Percentiles rank a stretch among this genome's conserved stretches.
phyloP scores from a whole-genome alignment of 225 moss, liverwort and hornwort genomes.

The Ulota crispa region DNA sequence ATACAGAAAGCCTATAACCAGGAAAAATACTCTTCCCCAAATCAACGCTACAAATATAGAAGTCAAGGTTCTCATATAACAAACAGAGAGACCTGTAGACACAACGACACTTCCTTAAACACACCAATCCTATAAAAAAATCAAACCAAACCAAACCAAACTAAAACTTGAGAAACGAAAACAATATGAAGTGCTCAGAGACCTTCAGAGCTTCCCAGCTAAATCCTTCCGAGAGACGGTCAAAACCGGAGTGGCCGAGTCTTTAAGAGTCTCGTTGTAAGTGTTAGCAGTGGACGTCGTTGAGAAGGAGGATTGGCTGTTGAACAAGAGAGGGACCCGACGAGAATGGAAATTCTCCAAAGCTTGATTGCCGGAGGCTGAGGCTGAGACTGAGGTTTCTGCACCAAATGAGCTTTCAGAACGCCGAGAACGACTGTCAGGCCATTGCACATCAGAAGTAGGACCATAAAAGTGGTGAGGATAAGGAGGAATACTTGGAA shows the following conservation, averaged over 20 bases:
- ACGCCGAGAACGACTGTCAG: slow-evolving; percentile 20
- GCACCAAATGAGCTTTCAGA: slow-evolving; percentile 30
- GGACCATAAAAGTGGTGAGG: slow-evolving; percentile 35
- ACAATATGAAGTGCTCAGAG: slow-evolving; percentile 23
- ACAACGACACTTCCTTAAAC: not conserved
- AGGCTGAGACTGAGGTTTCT: slow-evolving; percentile 15
- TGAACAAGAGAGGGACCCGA: slow-evolving; percentile 30
- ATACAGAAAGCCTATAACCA: slow-evolving; percentile 5
- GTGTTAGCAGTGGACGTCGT: slow-evolving; percentile 35
- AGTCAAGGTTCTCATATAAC: slow-evolving; percentile 7
- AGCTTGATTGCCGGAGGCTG: slow-evolving; percentile 14
- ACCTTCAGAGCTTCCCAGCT: slow-evolving; percentile 22
- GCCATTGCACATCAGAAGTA: slow-evolving; percentile 14
- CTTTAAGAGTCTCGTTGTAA: slow-evolving; percentile 28
- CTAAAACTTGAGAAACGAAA: slow-evolving; percentile 28
- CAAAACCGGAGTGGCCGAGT: slow-evolving; percentile 28
- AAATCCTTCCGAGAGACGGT: slow-evolving; percentile 19
- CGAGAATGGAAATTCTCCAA: slow-evolving; percentile 28
- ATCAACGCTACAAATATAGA: slow-evolving; percentile 15
- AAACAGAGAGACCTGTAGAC: slow-evolving; percentile 16
- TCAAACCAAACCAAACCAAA: slow-evolving; percentile 32
- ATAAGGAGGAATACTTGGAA: slow-evolving; percentile 29
- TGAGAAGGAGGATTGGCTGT: slow-evolving; percentile 33
- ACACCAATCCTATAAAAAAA: slow-evolving; percentile 21
- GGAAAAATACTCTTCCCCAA: not conserved